Evolutionary conservation across 257 asterid genomes (phyloP).

Genomic region (Nicotiana benthamiana): DNA sequence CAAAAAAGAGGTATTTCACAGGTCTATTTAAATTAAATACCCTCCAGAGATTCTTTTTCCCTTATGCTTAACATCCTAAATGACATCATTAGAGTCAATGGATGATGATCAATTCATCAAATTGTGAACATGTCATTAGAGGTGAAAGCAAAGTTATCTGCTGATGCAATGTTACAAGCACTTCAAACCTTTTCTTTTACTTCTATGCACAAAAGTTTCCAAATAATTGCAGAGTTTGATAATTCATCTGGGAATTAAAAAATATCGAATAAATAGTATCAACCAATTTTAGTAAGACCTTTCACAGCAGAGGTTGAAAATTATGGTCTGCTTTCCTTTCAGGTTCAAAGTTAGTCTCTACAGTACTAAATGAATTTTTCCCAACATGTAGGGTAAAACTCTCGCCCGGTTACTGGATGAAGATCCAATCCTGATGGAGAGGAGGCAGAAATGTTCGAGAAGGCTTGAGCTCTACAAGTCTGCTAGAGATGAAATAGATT

Average conservation of each 20-base stretch:
- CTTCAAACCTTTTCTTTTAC: background rate
- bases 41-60: background rate
- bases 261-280: background rate
- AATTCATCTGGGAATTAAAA: background rate
- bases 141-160: background rate
- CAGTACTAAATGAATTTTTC: background rate
- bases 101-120: background rate
- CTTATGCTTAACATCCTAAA: background rate
- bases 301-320: background rate
- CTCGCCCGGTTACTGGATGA: conserved; percentile 27
- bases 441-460: conserved; percentile 27
- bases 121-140: background rate
- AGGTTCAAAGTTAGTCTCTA: background rate
- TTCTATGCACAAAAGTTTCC: background rate
- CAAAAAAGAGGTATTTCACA: conserved; percentile 24
- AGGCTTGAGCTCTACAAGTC: conserved; percentile 30
- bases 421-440: conserved; percentile 30
- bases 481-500: conserved; percentile 36
- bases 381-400: conserved; percentile 17
- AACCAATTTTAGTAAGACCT: background rate
- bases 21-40: background rate
- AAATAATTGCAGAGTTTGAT: background rate
- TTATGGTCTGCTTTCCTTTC: background rate
- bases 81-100: background rate
- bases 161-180: background rate